Percentiles rank a stretch among this genome's conserved stretches.
These are phyloP conservation scores for Hymenoscyphus infarciens DNA, from an alignment of 2,329 filamentous ascomycete species.

Conservation along the genomic window DNA sequence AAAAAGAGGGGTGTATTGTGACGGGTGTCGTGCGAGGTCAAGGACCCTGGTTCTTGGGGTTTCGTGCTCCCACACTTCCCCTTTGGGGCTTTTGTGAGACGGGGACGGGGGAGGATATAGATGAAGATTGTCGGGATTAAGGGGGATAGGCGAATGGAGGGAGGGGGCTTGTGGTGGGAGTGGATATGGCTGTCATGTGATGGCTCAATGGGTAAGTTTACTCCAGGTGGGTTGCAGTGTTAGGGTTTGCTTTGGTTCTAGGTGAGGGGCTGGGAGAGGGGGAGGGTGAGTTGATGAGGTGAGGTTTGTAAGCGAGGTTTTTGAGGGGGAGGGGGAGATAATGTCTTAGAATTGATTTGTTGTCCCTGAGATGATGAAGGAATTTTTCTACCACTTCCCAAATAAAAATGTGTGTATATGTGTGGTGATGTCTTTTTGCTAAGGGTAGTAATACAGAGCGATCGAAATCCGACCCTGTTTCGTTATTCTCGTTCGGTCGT, in stretches of 20 bases:
- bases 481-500: background rate
- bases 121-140: too few relatives aligned
- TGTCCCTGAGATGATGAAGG: background rate
- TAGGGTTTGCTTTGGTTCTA: background rate
- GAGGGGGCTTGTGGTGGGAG: background rate
- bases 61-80: slow-evolving; percentile 7
- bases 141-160: too few relatives aligned
- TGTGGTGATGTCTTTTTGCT: background rate
- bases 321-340: background rate
- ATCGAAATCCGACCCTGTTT: background rate
- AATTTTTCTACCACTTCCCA: background rate
- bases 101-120: background rate
- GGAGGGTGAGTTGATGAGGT: background rate
- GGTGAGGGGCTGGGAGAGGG: background rate
- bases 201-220: background rate
- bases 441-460: background rate
- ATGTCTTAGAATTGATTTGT: slow-evolving; percentile 3
- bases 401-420: background rate
- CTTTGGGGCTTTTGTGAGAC: background rate
- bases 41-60: slow-evolving; percentile 7
- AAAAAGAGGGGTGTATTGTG: background rate
- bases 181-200: background rate
- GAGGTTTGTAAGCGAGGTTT: background rate
- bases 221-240: background rate
- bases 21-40: background rate